Percentiles rank a stretch among this genome's conserved stretches.
Evolutionary conservation across 306 rosid genomes (phyloP).

Genomic region (Oxytropis ochrocephala): DNA sequence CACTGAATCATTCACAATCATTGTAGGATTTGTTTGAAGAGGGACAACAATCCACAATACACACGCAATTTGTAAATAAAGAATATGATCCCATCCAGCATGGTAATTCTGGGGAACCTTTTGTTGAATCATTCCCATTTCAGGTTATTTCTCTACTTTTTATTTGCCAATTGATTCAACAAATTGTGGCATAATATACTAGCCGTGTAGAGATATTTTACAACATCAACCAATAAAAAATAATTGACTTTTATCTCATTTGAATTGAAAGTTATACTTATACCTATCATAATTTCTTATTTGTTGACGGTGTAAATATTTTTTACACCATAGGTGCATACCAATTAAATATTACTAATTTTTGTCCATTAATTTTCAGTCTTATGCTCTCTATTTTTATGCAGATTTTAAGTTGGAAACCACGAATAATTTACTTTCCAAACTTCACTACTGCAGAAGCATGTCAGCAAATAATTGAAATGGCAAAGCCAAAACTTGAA

Average conservation of each 20-base stretch:
- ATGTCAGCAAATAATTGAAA: constrained; percentile 36
- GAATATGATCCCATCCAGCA: not conserved
- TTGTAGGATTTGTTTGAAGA: constrained; percentile 20
- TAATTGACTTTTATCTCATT: too few relatives aligned
- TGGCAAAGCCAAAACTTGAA: constrained; percentile 40
- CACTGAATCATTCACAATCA: not conserved
- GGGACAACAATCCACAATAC: not conserved
- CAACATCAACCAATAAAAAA: too few relatives aligned
- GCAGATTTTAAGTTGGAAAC: constrained; percentile 34
- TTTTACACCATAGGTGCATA: too few relatives aligned
- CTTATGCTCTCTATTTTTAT: not conserved
- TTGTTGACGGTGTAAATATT: too few relatives aligned
- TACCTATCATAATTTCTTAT: too few relatives aligned
- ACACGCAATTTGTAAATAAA: not conserved
- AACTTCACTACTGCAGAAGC: constrained; percentile 38
- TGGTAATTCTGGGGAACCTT: constrained; percentile 31
- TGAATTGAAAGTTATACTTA: too few relatives aligned
- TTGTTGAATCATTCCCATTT: constrained; percentile 29
- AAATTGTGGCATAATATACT: too few relatives aligned
- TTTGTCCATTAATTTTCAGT: not conserved
- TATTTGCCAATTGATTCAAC: too few relatives aligned
- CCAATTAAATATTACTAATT: not conserved
- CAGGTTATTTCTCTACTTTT: constrained; percentile 20
- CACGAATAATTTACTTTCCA: constrained; percentile 31
- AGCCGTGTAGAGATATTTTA: too few relatives aligned